These are phyloP conservation scores for Marasmius oreades DNA, from an alignment of 1,284 basidiomycete species.

Conservation along the genomic window DNA sequence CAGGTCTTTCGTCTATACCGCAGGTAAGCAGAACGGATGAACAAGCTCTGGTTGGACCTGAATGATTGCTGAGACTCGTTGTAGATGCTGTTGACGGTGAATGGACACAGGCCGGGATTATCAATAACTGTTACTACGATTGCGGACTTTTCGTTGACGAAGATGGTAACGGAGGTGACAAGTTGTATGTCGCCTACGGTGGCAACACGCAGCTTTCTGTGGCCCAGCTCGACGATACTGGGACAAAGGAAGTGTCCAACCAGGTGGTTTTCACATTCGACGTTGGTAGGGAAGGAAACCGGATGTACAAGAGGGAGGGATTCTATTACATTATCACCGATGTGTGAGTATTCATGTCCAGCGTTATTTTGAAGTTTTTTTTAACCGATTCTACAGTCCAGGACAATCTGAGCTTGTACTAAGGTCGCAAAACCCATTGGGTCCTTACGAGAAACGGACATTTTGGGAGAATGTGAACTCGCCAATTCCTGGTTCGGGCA, in stretches of 20 bases:
- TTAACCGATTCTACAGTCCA: constrained; percentile 2
- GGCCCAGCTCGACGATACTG: constrained; percentile 18
- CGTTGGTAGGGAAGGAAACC: constrained; percentile 15
- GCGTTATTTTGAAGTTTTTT: background rate
- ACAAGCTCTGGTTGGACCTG: background rate
- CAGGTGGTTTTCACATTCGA: constrained; percentile 14
- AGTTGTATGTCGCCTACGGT: constrained; percentile 21
- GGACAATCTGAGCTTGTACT: constrained; percentile 14
- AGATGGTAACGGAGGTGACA: constrained; percentile 15
- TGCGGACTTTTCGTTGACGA: constrained; percentile 19
- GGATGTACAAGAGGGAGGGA: constrained; percentile 19
- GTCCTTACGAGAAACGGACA: constrained; percentile 14
- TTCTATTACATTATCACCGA: constrained; percentile 19
- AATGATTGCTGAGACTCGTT: background rate
- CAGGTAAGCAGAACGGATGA: constrained; percentile 6
- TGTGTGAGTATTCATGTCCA: background rate
- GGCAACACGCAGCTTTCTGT: constrained; percentile 12
- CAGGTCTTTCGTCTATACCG: constrained; percentile 18
- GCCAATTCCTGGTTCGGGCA: constrained; percentile 8
- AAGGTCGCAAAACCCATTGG: constrained; percentile 14
- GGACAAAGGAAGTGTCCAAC: constrained; percentile 11
- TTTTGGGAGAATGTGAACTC: constrained; percentile 7
- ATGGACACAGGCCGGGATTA: background rate
- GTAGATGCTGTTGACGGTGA: constrained; percentile 6
- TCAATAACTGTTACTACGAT: constrained; percentile 19